Evolutionary conservation across 768 basidiomycete species (phyloP), one percentile per base, ranked within the genome.

Genomic region (Polyporus arcularius): DNA sequence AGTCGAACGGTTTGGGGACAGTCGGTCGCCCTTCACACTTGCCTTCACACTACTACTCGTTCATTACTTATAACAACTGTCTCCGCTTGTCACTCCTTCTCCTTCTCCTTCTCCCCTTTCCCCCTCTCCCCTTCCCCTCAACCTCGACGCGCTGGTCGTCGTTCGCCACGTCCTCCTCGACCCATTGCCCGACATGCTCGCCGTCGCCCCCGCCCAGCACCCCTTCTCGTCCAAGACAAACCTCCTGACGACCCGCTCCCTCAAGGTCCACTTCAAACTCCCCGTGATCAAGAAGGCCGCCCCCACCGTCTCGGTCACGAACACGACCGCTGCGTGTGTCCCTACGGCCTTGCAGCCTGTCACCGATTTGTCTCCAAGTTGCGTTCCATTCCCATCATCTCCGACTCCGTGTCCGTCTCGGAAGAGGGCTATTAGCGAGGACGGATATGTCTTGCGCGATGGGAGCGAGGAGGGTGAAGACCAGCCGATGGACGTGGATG

Each of bases 251-350:
- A 32, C 53, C 4, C 62, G 62, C 8, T 26, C 51, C 26, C 54
- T 58, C 35, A 63, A 63, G 43, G 57, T 63, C 11, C 57, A 63
- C 57, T 63, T 63, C 60, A 63, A 63, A 49, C 45, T 63, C 12
- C 61, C 65, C 38, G 48, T 62, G 1, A 55, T 64, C 45, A 60
- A 51, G 47, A 78, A 78, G 55, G 76, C 76, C 10, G 70, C 71
- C 4, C 75, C 77, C 5, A 78, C 77, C 1, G 72, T 78, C 28
- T 78, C 73, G 6, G 64, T 78, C 48, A 74, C 77, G 30, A 70
- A 66, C 58, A 57, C 71, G 7, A 69, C 67, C 48, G 76, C 72
- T 26, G 71, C 69, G 40, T 66, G 71, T 21, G 60, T 53, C 38
- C 53, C 38, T 16, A 58, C 59, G 9, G 41, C 49, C 32, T 26